These are phyloP conservation scores for Pestalotiopsis sp. DNA, from an alignment of 2,329 filamentous ascomycete genomes.

Conservation along the genomic window DNA sequence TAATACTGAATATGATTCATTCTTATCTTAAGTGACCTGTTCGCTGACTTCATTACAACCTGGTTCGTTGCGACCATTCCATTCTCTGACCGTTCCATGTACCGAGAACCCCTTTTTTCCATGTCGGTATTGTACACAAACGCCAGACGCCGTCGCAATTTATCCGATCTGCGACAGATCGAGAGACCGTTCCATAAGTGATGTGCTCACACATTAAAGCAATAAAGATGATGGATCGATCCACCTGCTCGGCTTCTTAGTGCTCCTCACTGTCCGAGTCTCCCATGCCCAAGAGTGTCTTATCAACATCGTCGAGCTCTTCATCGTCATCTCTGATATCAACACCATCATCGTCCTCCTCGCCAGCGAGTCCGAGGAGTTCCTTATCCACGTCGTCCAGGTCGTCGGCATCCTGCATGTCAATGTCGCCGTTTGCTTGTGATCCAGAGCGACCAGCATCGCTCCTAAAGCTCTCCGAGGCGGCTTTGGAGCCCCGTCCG, in stretches of 20 bases:
- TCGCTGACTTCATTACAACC: not conserved
- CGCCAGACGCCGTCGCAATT: conserved; percentile 6
- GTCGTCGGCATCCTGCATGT: conserved; percentile 50
- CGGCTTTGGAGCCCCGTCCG: conserved; percentile 22
- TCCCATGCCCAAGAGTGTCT: conserved; percentile 34
- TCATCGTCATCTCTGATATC: conserved; percentile 44
- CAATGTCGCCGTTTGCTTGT: conserved; percentile 45
- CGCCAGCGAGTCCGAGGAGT: conserved; percentile 47
- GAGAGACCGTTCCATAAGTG: not conserved
- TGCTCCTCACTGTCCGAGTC: conserved; percentile 5
- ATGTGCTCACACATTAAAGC: not conserved
- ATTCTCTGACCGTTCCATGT: not conserved
- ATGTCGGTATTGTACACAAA: not conserved
- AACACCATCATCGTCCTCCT: conserved; percentile 46
- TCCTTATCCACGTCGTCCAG: conserved; percentile 61
- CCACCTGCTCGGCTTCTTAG: not conserved
- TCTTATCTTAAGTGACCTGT: not conserved
- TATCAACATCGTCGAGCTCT: conserved; percentile 36
- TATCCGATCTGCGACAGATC: not conserved
- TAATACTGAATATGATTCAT: too few relatives aligned
- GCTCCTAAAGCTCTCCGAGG: conserved; percentile 17
- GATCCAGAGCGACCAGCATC: not conserved
- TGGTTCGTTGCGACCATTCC: not conserved
- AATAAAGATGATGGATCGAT: not conserved
- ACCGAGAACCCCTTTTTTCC: not conserved